Conservation (phyloP, 345 rosid genomes). For the Balakata baccata region DNA sequence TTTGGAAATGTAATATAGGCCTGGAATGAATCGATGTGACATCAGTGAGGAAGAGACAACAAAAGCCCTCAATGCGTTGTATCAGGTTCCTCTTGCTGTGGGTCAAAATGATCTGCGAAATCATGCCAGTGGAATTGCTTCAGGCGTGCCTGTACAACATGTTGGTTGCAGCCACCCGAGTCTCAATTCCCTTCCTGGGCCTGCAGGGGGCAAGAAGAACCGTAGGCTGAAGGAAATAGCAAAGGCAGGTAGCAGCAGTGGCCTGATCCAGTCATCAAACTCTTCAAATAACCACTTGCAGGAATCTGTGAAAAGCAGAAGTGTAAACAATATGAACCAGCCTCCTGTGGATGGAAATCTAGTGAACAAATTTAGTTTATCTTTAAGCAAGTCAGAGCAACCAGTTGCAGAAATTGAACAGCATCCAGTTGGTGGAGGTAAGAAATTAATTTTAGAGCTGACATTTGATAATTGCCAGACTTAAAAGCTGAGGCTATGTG, state of each 20-base stretch:
- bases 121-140: slow-evolving; percentile 29
- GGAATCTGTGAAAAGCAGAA: slow-evolving; percentile 40
- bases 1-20: slow-evolving; percentile 35
- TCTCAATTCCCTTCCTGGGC: slow-evolving; percentile 19
- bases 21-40: slow-evolving; percentile 48
- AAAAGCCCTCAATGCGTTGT: slow-evolving; percentile 27
- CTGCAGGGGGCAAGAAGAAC: slow-evolving; percentile 34
- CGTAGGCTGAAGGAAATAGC: slow-evolving; percentile 25
- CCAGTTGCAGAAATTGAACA: slow-evolving; percentile 17
- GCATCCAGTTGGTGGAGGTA: slow-evolving; percentile 30
- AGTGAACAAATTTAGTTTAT: slow-evolving; percentile 21
- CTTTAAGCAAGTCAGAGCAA: slow-evolving; percentile 21
- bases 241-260: slow-evolving; percentile 22
- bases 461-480: neutral
- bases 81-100: slow-evolving; percentile 24
- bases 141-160: slow-evolving; percentile 22
- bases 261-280: slow-evolving; percentile 30
- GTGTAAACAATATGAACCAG: slow-evolving; percentile 33
- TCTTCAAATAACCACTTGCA: slow-evolving; percentile 32
- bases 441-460: slow-evolving; percentile 12
- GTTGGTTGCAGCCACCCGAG: slow-evolving; percentile 21
- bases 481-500: slow-evolving; percentile 8
- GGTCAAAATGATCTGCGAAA: slow-evolving; percentile 31
- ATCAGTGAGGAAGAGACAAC: slow-evolving; percentile 48
- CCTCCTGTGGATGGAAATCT: slow-evolving; percentile 31